phyloP scores from a whole-genome alignment of 2,329 filamentous ascomycete species.

The Zalaria sp. region DNA sequence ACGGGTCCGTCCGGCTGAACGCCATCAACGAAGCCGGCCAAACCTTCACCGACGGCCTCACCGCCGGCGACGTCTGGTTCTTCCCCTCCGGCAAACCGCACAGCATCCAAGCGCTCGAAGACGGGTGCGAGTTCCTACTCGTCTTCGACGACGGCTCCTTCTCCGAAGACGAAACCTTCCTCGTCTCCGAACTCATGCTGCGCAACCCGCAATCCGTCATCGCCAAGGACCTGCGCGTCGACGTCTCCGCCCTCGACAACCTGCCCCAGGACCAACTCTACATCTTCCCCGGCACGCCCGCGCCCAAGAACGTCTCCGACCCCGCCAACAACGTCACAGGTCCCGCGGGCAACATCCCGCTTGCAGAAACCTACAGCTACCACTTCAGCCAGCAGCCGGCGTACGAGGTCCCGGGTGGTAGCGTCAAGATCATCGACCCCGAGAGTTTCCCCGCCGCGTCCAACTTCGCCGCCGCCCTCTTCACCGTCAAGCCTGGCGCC shows the following conservation, averaged over 20 bases:
- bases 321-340: slow-evolving; percentile 29
- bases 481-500: slow-evolving; percentile 46
- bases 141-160: slow-evolving; percentile 47
- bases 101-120: slow-evolving; percentile 31
- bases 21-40: slow-evolving; percentile 18
- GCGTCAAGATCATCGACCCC: slow-evolving; percentile 46
- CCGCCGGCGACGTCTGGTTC: slow-evolving; percentile 39
- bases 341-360: slow-evolving; percentile 18
- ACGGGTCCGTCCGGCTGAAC: slow-evolving; percentile 15
- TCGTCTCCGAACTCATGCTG: slow-evolving; percentile 39
- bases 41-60: slow-evolving; percentile 18
- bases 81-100: slow-evolving; percentile 29
- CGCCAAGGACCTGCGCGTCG: slow-evolving; percentile 28
- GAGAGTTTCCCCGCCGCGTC: slow-evolving; percentile 41
- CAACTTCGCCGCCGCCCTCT: slow-evolving; percentile 41
- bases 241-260: slow-evolving; percentile 21
- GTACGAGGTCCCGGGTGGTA: slow-evolving; percentile 39
- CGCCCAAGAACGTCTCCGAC: slow-evolving; percentile 21
- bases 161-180: slow-evolving; percentile 45
- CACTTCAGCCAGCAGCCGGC: slow-evolving; percentile 34
- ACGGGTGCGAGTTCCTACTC: slow-evolving; percentile 44
- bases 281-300: slow-evolving; percentile 27
- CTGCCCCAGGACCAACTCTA: slow-evolving; percentile 25
- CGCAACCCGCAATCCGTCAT: slow-evolving; percentile 26
- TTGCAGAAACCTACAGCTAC: slow-evolving; percentile 22